A percentile compares a stretch with the other conserved stretches of the same genome.
phyloP scores from a whole-genome alignment of 2,329 filamentous ascomycete species.

The Penicillium palitans region DNA sequence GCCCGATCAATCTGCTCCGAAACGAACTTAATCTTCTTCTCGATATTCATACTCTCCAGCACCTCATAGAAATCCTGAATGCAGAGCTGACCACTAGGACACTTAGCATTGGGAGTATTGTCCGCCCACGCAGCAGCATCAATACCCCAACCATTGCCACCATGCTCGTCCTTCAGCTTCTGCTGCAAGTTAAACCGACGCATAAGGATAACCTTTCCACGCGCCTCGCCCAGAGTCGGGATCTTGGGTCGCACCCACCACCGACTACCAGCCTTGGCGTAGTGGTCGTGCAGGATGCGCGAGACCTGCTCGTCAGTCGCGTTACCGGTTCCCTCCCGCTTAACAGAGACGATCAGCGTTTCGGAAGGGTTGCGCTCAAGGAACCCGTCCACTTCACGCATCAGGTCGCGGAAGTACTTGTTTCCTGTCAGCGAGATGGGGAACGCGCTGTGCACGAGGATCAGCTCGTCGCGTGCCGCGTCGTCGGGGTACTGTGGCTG shows the following conservation, averaged over 20 bases:
- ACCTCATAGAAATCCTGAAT: constrained; percentile 97
- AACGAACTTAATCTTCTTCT: constrained; percentile 74
- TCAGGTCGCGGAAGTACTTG: constrained; percentile 74
- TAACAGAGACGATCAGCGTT: constrained; percentile 80
- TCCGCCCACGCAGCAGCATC: constrained; percentile 74
- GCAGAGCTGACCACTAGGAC: constrained; percentile 70
- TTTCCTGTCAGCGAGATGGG: constrained; percentile 79
- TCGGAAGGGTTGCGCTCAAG: constrained; percentile 76
- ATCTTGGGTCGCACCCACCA: constrained; percentile 81
- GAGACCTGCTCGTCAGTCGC: constrained; percentile 77
- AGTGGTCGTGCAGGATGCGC: constrained; percentile 70
- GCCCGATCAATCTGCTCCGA: constrained; percentile 76
- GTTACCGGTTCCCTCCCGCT: constrained; percentile 83
- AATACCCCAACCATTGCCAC: constrained; percentile 57
- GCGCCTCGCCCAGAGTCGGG: constrained; percentile 73
- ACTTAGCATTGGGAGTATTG: constrained; percentile 75
- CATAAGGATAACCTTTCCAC: constrained; percentile 80
- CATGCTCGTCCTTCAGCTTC: constrained; percentile 44
- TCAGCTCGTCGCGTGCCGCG: constrained; percentile 63
- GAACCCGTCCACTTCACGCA: constrained; percentile 71
- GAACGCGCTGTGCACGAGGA: constrained; percentile 87
- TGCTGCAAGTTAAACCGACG: constrained; percentile 72
- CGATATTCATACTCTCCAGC: constrained; percentile 69
- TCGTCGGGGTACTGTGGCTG: constrained; percentile 62
- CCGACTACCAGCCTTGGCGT: constrained; percentile 57